A percentile compares a stretch with the other conserved stretches of the same genome.
phyloP scores from a whole-genome alignment of 2,329 filamentous ascomycete genomes.

The Fusarium mexicanum region DNA sequence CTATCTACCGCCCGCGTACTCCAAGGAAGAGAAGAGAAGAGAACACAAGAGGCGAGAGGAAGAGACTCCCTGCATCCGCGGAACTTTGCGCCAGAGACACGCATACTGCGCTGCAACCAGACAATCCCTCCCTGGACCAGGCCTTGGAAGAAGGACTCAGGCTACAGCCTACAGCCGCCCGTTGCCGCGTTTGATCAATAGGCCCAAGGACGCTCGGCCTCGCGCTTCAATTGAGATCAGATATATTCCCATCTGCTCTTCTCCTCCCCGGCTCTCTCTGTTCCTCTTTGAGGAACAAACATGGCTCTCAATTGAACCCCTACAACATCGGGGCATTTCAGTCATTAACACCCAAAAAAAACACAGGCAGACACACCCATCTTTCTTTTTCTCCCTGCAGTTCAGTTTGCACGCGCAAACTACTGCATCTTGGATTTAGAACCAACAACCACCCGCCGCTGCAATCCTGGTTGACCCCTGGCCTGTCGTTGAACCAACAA shows the following conservation, averaged over 20 bases:
- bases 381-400: neutral
- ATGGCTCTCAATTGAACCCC: neutral
- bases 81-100: neutral
- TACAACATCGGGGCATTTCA: neutral
- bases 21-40: neutral
- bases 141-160: neutral
- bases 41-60: neutral
- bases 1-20: neutral
- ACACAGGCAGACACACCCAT: neutral
- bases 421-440: neutral
- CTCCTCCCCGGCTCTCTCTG: neutral
- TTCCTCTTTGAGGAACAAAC: neutral
- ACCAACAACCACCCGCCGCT: slow-evolving; percentile 12
- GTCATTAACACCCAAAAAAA: neutral
- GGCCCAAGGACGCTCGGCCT: slow-evolving; percentile 13
- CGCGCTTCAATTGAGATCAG: slow-evolving; percentile 10
- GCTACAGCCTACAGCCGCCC: neutral
- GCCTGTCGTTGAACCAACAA: slow-evolving; percentile 20
- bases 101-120: slow-evolving; percentile 11
- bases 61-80: neutral
- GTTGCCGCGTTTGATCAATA: slow-evolving; percentile 26
- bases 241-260: slow-evolving; percentile 7
- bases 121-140: slow-evolving; percentile 18
- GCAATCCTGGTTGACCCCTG: slow-evolving; percentile 16
- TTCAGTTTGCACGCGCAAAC: neutral